Evolutionary conservation across 192 early-diverging fungal genomes (phyloP).

Genomic region (Coemansia reversa): DNA sequence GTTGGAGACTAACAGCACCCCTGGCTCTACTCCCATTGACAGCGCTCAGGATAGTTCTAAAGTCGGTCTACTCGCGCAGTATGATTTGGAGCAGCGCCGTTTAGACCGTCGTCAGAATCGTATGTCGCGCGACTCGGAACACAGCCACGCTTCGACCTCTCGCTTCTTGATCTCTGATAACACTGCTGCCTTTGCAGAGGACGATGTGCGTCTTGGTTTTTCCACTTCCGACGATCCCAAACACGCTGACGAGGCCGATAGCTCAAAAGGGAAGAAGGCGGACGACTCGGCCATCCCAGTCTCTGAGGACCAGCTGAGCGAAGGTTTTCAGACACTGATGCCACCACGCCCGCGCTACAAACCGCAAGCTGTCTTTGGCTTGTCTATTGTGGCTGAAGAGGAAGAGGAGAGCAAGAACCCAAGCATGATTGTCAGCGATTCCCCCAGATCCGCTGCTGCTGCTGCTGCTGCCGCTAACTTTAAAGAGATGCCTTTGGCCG

Average conservation of each 20-base stretch:
- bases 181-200: no score
- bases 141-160: slow-evolving; percentile 15
- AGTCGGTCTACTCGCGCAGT: slow-evolving; percentile 47
- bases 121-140: slow-evolving; percentile 14
- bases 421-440: slow-evolving; percentile 28
- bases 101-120: slow-evolving; percentile 24
- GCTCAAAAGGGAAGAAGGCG: neutral
- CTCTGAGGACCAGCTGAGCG: slow-evolving; percentile 6
- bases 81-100: slow-evolving; percentile 30
- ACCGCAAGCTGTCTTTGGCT: slow-evolving; percentile 31
- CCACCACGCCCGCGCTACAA: slow-evolving; percentile 33
- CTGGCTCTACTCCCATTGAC: slow-evolving; percentile 38
- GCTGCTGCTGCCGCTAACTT: neutral
- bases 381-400: slow-evolving; percentile 44
- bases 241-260: neutral
- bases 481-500: neutral
- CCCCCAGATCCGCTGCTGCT: neutral
- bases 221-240: slow-evolving; percentile 18
- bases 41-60: slow-evolving; percentile 39
- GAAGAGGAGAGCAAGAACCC: slow-evolving; percentile 37
- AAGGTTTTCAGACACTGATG: slow-evolving; percentile 33
- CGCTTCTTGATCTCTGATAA: neutral
- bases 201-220: slow-evolving; percentile 33
- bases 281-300: neutral
- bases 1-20: slow-evolving; percentile 38